A percentile compares a stretch with the other conserved stretches of the same genome.
Evolutionary conservation across 2,329 filamentous ascomycete genomes (phyloP).

Genomic region (Cyphellophora attinorum): DNA sequence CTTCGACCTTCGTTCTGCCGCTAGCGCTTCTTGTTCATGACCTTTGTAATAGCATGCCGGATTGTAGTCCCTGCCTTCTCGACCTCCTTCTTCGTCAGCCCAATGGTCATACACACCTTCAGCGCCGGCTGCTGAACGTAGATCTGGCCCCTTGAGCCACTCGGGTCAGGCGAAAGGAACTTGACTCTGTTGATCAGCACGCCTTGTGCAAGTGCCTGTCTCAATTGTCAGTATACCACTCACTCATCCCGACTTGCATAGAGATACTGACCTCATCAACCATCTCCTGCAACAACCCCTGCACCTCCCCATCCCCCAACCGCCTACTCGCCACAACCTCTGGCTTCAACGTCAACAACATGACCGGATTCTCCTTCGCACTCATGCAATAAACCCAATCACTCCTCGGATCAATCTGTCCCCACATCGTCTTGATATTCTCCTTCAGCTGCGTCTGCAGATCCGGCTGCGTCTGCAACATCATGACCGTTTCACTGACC

Average conservation of each 20-base stretch:
- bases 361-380: slow-evolving; percentile 71
- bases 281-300: slow-evolving; percentile 74
- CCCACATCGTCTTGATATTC: slow-evolving; percentile 74
- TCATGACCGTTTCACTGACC: slow-evolving; percentile 76
- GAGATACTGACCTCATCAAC: slow-evolving; percentile 75
- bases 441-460: slow-evolving; percentile 71
- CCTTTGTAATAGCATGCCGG: slow-evolving; percentile 86
- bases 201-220: slow-evolving; percentile 70
- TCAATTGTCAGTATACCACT: slow-evolving; percentile 8
- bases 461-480: slow-evolving; percentile 81
- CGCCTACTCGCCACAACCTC: slow-evolving; percentile 66
- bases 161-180: slow-evolving; percentile 56
- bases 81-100: slow-evolving; percentile 83
- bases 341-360: slow-evolving; percentile 73
- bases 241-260: slow-evolving; percentile 2
- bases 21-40: slow-evolving; percentile 54
- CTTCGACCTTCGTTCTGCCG: slow-evolving; percentile 1
- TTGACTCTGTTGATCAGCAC: slow-evolving; percentile 85
- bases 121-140: slow-evolving; percentile 63
- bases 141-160: slow-evolving; percentile 57
- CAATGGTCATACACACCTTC: slow-evolving; percentile 83
- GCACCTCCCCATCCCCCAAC: slow-evolving; percentile 66
- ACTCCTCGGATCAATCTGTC: slow-evolving; percentile 81
- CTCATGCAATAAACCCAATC: slow-evolving; percentile 87
- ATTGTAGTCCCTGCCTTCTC: slow-evolving; percentile 87